Percentiles rank a stretch among this genome's conserved stretches.
phyloP scores from a whole-genome alignment of 106 monocot genomes.

The Dendrobium huoshanense region DNA sequence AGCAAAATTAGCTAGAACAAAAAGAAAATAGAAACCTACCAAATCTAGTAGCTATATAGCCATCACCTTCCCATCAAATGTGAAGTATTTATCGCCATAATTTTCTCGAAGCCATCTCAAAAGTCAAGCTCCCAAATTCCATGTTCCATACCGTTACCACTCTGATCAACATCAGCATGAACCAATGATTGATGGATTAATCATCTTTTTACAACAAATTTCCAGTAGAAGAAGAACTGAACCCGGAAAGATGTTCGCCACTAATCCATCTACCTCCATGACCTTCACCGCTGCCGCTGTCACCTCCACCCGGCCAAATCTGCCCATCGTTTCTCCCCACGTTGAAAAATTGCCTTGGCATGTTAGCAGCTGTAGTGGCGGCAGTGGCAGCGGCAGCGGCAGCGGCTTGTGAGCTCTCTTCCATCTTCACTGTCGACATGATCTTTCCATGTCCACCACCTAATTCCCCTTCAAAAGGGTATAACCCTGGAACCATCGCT shows the following conservation, averaged over 20 bases:
- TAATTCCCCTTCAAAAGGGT: conserved; percentile 23
- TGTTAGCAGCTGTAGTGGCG: not conserved
- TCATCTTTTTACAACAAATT: conserved; percentile 14
- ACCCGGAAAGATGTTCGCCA: conserved; percentile 21
- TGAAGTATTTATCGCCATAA: not conserved
- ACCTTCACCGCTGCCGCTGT: conserved; percentile 1
- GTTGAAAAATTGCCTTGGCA: conserved; percentile 22
- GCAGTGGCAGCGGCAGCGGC: not conserved
- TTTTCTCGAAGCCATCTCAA: not conserved
- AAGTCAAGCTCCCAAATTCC: not conserved
- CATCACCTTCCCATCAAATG: not conserved
- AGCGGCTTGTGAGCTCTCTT: conserved; percentile 18
- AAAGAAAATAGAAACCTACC: not conserved
- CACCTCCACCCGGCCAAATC: conserved; percentile 4
- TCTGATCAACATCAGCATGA: not conserved
- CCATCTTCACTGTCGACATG: conserved; percentile 35
- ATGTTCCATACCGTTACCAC: not conserved
- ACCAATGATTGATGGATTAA: too few species aligned
- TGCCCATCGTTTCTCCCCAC: conserved; percentile 16
- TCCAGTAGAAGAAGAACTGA: conserved; percentile 31
- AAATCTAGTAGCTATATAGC: conserved; percentile 2
- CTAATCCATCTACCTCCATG: conserved; percentile 18
- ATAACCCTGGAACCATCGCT: conserved; percentile 24
- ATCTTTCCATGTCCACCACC: conserved; percentile 15
- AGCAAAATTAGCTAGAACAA: too few species aligned